Evolutionary conservation across 2,329 filamentous ascomycete species (phyloP).

Genomic region (Elsinoe arachidis): DNA sequence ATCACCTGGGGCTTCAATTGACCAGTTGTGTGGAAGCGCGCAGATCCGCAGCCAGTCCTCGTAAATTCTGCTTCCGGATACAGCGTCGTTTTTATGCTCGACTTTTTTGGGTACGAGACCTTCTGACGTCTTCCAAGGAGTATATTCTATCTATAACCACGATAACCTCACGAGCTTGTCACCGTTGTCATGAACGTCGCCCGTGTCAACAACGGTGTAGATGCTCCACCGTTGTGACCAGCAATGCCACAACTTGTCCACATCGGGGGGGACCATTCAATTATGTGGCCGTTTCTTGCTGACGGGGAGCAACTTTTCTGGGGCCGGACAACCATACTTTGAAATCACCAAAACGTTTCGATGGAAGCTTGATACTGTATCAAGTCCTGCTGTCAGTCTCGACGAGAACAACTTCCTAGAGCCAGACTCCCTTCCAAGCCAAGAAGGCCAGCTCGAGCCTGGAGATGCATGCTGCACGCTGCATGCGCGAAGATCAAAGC

Average conservation of each 20-base stretch:
- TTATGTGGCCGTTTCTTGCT: too few species aligned
- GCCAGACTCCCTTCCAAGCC: neutral
- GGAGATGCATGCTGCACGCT: too few species aligned
- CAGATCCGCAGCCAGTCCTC: neutral
- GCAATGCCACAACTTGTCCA: neutral
- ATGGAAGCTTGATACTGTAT: too few species aligned
- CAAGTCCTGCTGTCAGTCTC: neutral
- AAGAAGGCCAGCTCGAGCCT: too few species aligned
- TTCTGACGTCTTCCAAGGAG: neutral
- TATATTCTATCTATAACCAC: neutral
- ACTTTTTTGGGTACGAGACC: constrained; percentile 4
- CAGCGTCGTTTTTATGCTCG: neutral
- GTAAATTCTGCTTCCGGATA: neutral
- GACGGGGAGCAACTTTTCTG: neutral
- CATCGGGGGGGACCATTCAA: too few species aligned
- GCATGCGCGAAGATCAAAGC: constrained; percentile 6
- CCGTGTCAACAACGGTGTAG: neutral
- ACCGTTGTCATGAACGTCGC: neutral
- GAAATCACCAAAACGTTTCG: neutral
- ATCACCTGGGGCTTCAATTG: neutral
- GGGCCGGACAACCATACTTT: neutral
- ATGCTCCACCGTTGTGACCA: neutral
- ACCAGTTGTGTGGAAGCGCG: neutral
- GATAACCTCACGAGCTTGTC: neutral
- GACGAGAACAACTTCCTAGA: neutral